Evolutionary conservation across 345 rosid genomes (phyloP), one percentile per base, ranked within the genome.

Genomic region (Sapria himalayana): DNA sequence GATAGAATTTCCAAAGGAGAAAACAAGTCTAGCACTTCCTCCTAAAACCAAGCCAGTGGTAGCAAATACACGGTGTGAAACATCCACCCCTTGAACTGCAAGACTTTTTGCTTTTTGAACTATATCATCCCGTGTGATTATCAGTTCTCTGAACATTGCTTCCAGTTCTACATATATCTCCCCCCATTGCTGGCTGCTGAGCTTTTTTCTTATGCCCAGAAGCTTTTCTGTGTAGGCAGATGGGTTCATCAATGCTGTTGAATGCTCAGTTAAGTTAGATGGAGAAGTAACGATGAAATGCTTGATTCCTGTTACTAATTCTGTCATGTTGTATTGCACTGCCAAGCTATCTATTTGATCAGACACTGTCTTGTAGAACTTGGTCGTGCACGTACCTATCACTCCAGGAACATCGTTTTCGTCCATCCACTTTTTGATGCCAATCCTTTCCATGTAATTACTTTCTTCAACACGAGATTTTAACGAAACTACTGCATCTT

Each of bases 381-480:
- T 33, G 40, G 41, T 34, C 1, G 41, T 22, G 16, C 35, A 34
- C 3, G 18, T 19, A 22, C 35, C 50, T 3, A 46, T 23, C 41
- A 21, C 13, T 32, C 11, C 50, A 13, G 50, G 41, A 9, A 46
- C 19, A 18, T 46, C 27, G 1, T 46, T 33, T 14, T 46, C 50
- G 35, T 46, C 50, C 41, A 46, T 33, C 50, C 41, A 34, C 9
- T 22, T 22, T 41, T 35, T 46, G 8, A 46, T 22, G 10, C 41
- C 41, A 21, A 46, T 31, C 40, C 22, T 46, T 19, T 46, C 50
- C 9, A 33, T 29, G n/a, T 46, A 46, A 34, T 46, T 46, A 11
- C 27, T 46, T 29, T 46, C 50, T 46, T 46, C 50, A n/a, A 46
- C 39, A 21, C 35, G 40, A 9, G 31, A n/a, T 22, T 34, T 46